Evolutionary conservation across 805 yeast genomes (phyloP), one percentile per base, ranked within the genome.

Genomic region (Metschnikowia lunata): DNA sequence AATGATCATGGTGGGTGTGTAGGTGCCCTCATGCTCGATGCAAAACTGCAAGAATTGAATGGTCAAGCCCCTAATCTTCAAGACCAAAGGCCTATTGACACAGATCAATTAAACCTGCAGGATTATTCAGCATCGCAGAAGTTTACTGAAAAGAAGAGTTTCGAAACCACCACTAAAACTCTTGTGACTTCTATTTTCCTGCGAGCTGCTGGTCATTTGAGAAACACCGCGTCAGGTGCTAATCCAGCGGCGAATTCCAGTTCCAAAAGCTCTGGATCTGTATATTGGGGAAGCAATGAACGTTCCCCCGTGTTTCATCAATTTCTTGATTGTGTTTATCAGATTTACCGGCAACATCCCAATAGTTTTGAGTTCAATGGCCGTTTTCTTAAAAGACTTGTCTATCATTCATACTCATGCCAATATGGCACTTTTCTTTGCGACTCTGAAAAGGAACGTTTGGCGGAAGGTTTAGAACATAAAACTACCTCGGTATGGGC

Each of bases 281-380:
- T 42, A 12, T 71, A 71, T 47, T 43, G 55, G 8, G 75, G 72
- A 10, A 67, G 71, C 46, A 63, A 50, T 41, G 75, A 71, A 35
- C 61, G 62, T 50, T 85, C 96, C 10, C 99, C 99, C 0, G 79
- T 90, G 1, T 91, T 93, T 66, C 97, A 89, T 56, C 99, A 93
- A 59, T 93, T 90, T 64, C 64, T 93, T 37, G 99, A 93, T 58
- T 82, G 93, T 51, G 85, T 88, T 1, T 89, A 83, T 61, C 99
- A 93, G 59, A 59, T 91, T 14, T 62, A 76, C 40, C 63, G 80
- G 7, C 95, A 88, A 58, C 74, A 78, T 52, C 96, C 96, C 0
- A 56, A 67, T 1, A 66, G 71, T 37, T 93, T 93, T 62, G 96
- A 91, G 64, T 90, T 83, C 64, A 89, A 90, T 58, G 96, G 90